These are phyloP conservation scores for Suillus fuscotomentosus DNA, from an alignment of 768 basidiomycete genomes.

Conservation along the genomic window DNA sequence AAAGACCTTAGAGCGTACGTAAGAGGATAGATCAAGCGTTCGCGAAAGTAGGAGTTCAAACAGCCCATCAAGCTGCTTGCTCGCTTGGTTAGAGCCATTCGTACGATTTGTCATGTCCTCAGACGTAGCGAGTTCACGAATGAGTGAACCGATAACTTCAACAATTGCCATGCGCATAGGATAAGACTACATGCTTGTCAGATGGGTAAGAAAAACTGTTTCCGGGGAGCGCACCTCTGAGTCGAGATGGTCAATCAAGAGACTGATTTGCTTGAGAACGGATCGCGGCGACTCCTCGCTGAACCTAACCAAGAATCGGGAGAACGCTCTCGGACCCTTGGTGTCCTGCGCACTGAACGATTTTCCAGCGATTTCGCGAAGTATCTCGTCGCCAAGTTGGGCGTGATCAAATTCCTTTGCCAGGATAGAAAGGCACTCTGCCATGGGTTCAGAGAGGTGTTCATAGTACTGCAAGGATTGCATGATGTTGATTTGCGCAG, in stretches of 20 bases:
- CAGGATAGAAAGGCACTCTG: conserved; percentile 79
- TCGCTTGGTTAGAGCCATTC: conserved; percentile 24
- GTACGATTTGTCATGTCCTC: conserved; percentile 47
- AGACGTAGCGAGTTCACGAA: conserved; percentile 71
- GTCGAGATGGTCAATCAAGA: conserved; percentile 84
- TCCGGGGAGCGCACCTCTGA: conserved; percentile 67
- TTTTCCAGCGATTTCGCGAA: conserved; percentile 83
- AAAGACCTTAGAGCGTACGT: conserved; percentile 89
- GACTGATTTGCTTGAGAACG: conserved; percentile 85
- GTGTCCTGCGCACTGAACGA: conserved; percentile 78
- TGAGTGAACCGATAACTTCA: conserved; percentile 84
- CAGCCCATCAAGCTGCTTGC: conserved; percentile 77
- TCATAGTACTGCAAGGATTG: conserved; percentile 93
- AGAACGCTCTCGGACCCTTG: conserved; percentile 85
- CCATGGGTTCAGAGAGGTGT: conserved; percentile 92
- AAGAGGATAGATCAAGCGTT: conserved; percentile 84
- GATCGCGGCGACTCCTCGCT: conserved; percentile 77
- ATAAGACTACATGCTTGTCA: conserved; percentile 63
- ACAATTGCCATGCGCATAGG: conserved; percentile 95
- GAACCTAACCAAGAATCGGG: conserved; percentile 77
- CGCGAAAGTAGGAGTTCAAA: conserved; percentile 86
- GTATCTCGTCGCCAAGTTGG: conserved; percentile 87
- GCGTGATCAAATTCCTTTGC: conserved; percentile 85
- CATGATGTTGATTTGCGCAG: conserved; percentile 87
- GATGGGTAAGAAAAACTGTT: background rate